Evolutionary conservation across 2,329 filamentous ascomycete genomes (phyloP).

Genomic region (Aspergillus proliferans): DNA sequence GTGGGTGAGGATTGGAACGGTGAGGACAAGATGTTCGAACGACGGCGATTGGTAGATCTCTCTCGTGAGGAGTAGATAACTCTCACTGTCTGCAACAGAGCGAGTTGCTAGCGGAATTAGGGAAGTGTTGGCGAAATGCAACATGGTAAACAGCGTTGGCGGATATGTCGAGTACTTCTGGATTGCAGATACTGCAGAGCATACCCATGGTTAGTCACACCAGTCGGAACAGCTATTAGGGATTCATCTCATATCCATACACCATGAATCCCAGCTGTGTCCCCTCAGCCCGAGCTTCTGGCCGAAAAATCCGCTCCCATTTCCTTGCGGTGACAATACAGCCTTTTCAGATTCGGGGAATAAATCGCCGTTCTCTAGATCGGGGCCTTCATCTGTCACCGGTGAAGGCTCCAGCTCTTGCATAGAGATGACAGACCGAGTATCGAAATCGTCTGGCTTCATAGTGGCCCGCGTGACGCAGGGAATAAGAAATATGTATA

Average conservation of each 20-base stretch:
- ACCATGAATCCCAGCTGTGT: conserved; percentile 69
- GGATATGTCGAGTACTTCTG: conserved; percentile 89
- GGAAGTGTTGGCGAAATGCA: conserved; percentile 77
- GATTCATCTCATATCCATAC: conserved; percentile 42
- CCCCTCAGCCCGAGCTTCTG: conserved; percentile 53
- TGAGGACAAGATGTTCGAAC: conserved; percentile 73
- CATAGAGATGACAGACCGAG: conserved; percentile 56
- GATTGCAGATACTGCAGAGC: conserved; percentile 58
- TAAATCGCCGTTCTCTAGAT: conserved; percentile 48
- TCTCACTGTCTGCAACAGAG: conserved; percentile 69
- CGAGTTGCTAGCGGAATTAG: conserved; percentile 69
- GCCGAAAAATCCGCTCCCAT: conserved; percentile 13
- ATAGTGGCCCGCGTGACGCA: conserved; percentile 2
- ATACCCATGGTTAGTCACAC: not conserved
- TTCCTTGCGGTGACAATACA: conserved; percentile 3
- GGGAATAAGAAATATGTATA: not conserved
- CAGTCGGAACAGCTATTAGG: not conserved
- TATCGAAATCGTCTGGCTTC: conserved; percentile 25
- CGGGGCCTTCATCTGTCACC: conserved; percentile 53
- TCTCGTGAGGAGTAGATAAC: conserved; percentile 81
- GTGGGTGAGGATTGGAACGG: conserved; percentile 67
- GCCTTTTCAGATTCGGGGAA: conserved; percentile 22
- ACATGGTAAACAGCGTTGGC: conserved; percentile 66
- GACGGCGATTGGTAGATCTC: conserved; percentile 84
- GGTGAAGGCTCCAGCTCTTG: conserved; percentile 77